phyloP scores from a whole-genome alignment of 2,329 filamentous ascomycete genomes.

The Tolypocladium inflatum region DNA sequence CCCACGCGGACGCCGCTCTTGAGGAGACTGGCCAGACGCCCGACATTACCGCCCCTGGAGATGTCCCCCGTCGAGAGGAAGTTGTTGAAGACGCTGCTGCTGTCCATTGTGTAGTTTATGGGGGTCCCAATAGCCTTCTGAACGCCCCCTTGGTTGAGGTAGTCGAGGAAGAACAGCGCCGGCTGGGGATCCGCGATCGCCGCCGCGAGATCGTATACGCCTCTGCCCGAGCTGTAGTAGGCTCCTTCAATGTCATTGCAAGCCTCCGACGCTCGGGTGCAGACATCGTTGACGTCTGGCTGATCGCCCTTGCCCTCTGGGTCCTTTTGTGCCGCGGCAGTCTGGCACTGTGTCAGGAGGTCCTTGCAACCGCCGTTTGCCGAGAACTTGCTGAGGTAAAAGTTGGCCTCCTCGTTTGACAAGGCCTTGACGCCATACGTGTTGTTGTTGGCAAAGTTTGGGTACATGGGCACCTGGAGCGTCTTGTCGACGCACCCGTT shows the following conservation, averaged over 20 bases:
- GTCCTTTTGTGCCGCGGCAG: slow-evolving; percentile 27
- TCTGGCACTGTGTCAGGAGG: slow-evolving; percentile 41
- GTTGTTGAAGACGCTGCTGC: slow-evolving; percentile 32
- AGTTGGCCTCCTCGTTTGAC: slow-evolving; percentile 38
- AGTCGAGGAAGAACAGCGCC: slow-evolving; percentile 49
- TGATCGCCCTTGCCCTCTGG: slow-evolving; percentile 29
- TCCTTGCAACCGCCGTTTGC: slow-evolving; percentile 40
- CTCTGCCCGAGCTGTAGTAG: slow-evolving; percentile 46
- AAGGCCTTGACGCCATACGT: slow-evolving; percentile 55
- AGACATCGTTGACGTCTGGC: slow-evolving; percentile 31
- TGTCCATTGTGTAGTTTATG: slow-evolving; percentile 47
- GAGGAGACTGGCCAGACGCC: slow-evolving; percentile 50
- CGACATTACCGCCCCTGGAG: slow-evolving; percentile 51
- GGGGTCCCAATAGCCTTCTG: slow-evolving; percentile 52
- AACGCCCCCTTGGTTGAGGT: slow-evolving; percentile 51
- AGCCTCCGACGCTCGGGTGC: slow-evolving; percentile 36
- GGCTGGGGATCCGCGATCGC: slow-evolving; percentile 51
- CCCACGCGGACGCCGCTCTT: slow-evolving; percentile 57
- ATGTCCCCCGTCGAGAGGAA: slow-evolving; percentile 49
- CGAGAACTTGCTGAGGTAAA: slow-evolving; percentile 25
- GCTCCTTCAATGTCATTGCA: slow-evolving; percentile 43
- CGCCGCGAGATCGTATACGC: slow-evolving; percentile 53
- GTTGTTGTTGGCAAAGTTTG: slow-evolving; percentile 51
- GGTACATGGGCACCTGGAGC: slow-evolving; percentile 48
- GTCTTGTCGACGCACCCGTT: slow-evolving; percentile 62